Percentiles rank a stretch among this genome's conserved stretches.
Evolutionary conservation across 2,329 filamentous ascomycete genomes (phyloP).

Genomic region (Alternaria consortialis): DNA sequence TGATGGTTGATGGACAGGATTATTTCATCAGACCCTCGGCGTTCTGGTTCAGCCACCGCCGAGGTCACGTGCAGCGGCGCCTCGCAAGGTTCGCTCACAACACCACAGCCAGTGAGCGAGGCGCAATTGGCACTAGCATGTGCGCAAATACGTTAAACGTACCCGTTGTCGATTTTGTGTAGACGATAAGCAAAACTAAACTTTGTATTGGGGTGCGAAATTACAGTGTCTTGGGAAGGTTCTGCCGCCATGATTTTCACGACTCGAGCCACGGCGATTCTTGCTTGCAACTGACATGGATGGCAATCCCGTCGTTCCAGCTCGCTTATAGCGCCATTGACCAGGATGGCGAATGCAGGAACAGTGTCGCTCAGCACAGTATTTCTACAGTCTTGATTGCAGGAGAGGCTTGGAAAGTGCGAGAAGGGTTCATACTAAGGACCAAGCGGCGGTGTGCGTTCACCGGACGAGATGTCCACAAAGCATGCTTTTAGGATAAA

Average conservation of each 20-base stretch:
- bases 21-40: slow-evolving; percentile 18
- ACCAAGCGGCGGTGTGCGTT: slow-evolving; percentile 14
- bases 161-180: background rate
- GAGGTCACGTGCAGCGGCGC: slow-evolving; percentile 15
- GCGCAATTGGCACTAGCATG: background rate
- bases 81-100: background rate
- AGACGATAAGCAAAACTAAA: background rate
- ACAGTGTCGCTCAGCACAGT: slow-evolving; percentile 8
- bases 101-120: background rate
- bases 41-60: slow-evolving; percentile 14
- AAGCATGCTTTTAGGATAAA: slow-evolving; percentile 5
- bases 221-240: background rate
- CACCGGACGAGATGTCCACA: slow-evolving; percentile 1
- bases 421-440: background rate
- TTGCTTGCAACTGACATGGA: background rate
- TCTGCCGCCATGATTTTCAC: background rate
- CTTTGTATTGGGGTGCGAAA: background rate
- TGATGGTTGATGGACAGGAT: slow-evolving; percentile 13
- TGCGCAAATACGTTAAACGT: background rate
- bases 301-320: background rate
- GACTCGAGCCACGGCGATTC: slow-evolving; percentile 1
- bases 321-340: slow-evolving; percentile 8
- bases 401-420: background rate
- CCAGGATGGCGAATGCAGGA: slow-evolving; percentile 11
- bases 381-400: background rate